Evolutionary conservation across 306 rosid genomes (phyloP).

Genomic region (Prosopis cineraria): DNA sequence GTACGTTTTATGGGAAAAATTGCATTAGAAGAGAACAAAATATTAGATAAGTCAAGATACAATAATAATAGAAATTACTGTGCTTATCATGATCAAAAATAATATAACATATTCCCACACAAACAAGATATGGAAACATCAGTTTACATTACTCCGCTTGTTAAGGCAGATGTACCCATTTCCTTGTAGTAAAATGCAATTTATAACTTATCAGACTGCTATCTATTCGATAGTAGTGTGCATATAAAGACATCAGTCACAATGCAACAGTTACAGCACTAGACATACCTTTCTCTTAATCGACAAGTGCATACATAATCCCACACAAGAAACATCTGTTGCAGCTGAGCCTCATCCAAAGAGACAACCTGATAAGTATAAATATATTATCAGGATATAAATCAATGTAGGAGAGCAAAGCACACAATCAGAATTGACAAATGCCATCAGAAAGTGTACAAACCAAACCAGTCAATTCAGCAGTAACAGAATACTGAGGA

Average conservation of each 20-base stretch:
- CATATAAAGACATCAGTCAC: background rate
- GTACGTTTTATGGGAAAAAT: background rate
- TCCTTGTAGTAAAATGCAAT: background rate
- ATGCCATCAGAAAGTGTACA: slow-evolving; percentile 40
- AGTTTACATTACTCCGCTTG: background rate
- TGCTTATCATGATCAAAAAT: slow-evolving; percentile 1
- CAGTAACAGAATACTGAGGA: slow-evolving; percentile 77
- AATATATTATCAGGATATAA: slow-evolving; percentile 26
- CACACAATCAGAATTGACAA: slow-evolving; percentile 11
- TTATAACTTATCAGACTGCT: background rate
- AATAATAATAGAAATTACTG: slow-evolving; percentile 11
- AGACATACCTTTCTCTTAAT: slow-evolving; percentile 80
- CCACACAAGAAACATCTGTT: slow-evolving; percentile 64
- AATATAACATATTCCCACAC: background rate
- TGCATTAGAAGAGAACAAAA: slow-evolving; percentile 5
- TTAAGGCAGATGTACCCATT: background rate
- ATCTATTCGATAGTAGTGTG: background rate
- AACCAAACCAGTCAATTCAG: slow-evolving; percentile 79
- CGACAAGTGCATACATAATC: slow-evolving; percentile 70
- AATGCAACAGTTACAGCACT: slow-evolving; percentile 9
- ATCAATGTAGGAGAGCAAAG: slow-evolving; percentile 1
- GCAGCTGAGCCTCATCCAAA: slow-evolving; percentile 83
- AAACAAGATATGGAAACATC: background rate
- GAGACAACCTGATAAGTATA: slow-evolving; percentile 57
- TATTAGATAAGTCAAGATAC: slow-evolving; percentile 17